Percentiles rank a stretch among this genome's conserved stretches.
Evolutionary conservation across 306 rosid species (phyloP).

Genomic region (Vigna trinervia): DNA sequence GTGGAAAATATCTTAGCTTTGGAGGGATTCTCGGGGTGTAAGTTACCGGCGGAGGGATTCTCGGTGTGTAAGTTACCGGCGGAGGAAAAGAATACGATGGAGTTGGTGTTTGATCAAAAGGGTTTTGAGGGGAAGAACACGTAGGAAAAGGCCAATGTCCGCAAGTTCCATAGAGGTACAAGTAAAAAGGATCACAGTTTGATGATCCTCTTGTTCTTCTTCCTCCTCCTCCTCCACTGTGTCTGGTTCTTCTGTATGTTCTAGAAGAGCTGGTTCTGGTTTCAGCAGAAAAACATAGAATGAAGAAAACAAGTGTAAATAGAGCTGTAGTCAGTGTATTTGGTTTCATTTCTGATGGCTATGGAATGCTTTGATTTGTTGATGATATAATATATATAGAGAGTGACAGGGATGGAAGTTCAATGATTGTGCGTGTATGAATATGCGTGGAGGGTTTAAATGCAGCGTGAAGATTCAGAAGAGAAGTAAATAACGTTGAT

Average conservation of each 20-base stretch:
- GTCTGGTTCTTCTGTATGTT: slow-evolving; percentile 22
- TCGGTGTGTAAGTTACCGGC: background rate
- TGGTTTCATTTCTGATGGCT: slow-evolving; percentile 63
- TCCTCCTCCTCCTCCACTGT: slow-evolving; percentile 27
- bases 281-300: slow-evolving; percentile 48
- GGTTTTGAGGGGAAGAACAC: slow-evolving; percentile 68
- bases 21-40: background rate
- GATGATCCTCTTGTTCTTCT: slow-evolving; percentile 48
- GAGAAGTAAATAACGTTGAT: slow-evolving; percentile 38
- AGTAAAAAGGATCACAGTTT: slow-evolving; percentile 72
- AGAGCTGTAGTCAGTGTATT: slow-evolving; percentile 41
- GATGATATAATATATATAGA: background rate
- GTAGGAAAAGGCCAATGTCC: slow-evolving; percentile 87
- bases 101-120: slow-evolving; percentile 62
- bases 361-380: too few species aligned
- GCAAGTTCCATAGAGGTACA: slow-evolving; percentile 64
- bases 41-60: background rate
- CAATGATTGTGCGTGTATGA: background rate
- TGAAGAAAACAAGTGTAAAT: slow-evolving; percentile 54
- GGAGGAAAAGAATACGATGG: slow-evolving; percentile 40
- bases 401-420: background rate
- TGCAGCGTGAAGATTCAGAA: slow-evolving; percentile 33
- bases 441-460: slow-evolving; percentile 35
- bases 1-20: background rate
- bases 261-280: slow-evolving; percentile 30